Evolutionary conservation across 257 asterid genomes (phyloP), one percentile per base, ranked within the genome.

Genomic region (Verbena officinalis): DNA sequence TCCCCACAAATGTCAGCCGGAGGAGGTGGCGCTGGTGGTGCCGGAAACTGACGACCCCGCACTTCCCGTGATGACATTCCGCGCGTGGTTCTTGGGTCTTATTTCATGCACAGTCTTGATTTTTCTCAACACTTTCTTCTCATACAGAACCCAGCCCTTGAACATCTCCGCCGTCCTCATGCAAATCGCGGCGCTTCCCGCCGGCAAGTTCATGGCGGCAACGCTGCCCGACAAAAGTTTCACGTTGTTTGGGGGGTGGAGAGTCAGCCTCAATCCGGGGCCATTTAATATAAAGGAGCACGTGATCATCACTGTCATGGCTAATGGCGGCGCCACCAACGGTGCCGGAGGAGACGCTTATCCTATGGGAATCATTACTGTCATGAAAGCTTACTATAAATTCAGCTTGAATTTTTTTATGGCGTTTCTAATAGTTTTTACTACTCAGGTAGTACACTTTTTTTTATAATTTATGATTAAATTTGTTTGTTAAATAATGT

Each of bases 71-170:
- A 44, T 44, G 51, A 44, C 51, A 15, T 44, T 44, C 51, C 51
- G 51, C 51, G 51, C 51, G 21, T 44, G 51, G 51, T 44, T 44
- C 51, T 44, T 44, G 51, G 51, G 51, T 0, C 51, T 44, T 9
- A n/a, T 21, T 44, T 44, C 51, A 44, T 44, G 51, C 51, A 16
- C 51, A 15, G 1, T 44, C 9, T 44, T 44, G 51, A 44, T 15
- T 44, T 44, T 44, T 7, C 51, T 44, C 51, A 44, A 44, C 51
- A 44, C 51, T 44, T 44, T 44, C 51, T 44, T 44, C 51, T 44
- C 51, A 5, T 44, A 44, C 51, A 44, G 51, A 44, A 44, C 51
- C 9, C 51, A 44, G 9, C 51, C 51, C 51, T n/a, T 44, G 51
- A 44, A 44, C 51, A 44, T 44, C 51, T 44, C 51, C 22, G 22